Evolutionary conservation across 257 asterid genomes (phyloP).

Genomic region (Striga asiatica): DNA sequence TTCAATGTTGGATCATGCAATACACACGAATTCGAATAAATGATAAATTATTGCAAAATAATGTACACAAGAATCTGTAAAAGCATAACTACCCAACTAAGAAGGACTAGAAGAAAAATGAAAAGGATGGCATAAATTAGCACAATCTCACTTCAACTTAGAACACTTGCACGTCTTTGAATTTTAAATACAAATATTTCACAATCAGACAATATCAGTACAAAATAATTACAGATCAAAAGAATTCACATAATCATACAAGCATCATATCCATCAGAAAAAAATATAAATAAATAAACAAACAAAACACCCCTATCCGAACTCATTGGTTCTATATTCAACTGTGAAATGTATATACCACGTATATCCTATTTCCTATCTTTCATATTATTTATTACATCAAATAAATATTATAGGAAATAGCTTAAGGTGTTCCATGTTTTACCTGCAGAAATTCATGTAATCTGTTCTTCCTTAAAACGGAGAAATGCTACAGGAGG

Average conservation of each 20-base stretch:
- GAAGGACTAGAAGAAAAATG: not conserved
- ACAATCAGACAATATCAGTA: conserved; percentile 1
- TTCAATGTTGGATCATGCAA: not conserved
- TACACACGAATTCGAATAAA: not conserved
- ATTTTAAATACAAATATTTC: conserved; percentile 6
- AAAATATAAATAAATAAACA: too few species aligned
- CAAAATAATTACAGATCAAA: conserved; percentile 27
- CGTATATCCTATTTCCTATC: conserved; percentile 24
- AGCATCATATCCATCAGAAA: too few species aligned
- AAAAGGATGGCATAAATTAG: not conserved
- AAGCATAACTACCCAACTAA: too few species aligned
- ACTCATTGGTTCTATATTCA: conserved; percentile 18
- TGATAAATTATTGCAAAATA: not conserved
- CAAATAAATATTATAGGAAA: not conserved
- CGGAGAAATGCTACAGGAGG: conserved; percentile 44
- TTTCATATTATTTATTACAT: conserved; percentile 4
- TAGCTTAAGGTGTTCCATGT: too few species aligned
- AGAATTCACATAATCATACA: conserved; percentile 34
- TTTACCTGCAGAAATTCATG: conserved; percentile 19
- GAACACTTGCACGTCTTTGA: conserved; percentile 16
- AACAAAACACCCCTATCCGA: conserved; percentile 19
- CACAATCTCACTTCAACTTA: conserved; percentile 16
- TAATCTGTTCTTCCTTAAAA: conserved; percentile 64
- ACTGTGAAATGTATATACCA: not conserved
- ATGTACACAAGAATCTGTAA: too few species aligned